These are phyloP conservation scores for Starmerella potacharoeniae DNA, from an alignment of 805 yeast genomes.

Conservation along the genomic window DNA sequence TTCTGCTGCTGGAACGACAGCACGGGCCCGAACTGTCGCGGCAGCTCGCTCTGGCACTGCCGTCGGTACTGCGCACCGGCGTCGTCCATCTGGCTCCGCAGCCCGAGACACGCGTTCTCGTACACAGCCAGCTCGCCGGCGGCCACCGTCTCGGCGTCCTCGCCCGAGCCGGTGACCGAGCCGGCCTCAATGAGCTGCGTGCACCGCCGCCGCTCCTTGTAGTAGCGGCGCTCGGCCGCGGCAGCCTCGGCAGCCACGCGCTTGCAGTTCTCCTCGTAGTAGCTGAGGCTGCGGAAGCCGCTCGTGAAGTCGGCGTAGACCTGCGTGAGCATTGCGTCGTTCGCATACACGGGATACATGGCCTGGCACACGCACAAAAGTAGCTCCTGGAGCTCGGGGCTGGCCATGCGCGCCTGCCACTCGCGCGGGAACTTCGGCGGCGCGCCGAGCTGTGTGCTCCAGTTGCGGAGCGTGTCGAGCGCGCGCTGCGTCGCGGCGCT, in stretches of 20 bases:
- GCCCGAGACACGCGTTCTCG: background rate
- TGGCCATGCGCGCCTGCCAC: background rate
- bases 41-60: background rate
- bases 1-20: background rate
- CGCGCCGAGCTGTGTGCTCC: background rate
- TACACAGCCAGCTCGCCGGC: background rate
- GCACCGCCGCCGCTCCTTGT: background rate
- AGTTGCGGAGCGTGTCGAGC: background rate
- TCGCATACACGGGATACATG: background rate
- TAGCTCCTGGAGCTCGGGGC: background rate
- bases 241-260: background rate
- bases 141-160: background rate
- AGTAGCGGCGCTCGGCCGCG: background rate
- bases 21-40: background rate
- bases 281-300: background rate
- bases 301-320: background rate
- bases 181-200: background rate
- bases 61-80: background rate
- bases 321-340: background rate
- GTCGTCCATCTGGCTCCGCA: background rate
- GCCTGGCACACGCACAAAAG: background rate
- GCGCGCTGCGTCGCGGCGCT: background rate
- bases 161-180: background rate
- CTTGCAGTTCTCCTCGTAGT: background rate
- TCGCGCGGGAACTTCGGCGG: background rate